Evolutionary conservation across 768 basidiomycete species (phyloP).

Genomic region (Clitopilus passeckerianus): DNA sequence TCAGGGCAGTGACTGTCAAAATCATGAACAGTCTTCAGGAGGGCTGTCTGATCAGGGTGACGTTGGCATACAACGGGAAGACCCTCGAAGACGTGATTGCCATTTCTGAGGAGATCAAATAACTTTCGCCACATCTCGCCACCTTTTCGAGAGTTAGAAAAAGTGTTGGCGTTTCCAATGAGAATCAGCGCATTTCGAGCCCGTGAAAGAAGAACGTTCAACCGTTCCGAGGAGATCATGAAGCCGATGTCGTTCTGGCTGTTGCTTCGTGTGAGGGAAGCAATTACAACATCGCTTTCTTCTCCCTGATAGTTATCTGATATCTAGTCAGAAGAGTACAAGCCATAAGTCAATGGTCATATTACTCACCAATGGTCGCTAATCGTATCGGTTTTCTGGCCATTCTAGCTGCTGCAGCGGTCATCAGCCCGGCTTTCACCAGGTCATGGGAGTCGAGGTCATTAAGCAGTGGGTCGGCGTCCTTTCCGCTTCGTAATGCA

Average conservation of each 20-base stretch:
- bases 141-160: conserved; percentile 45
- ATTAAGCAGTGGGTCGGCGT: conserved; percentile 55
- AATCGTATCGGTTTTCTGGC: conserved; percentile 46
- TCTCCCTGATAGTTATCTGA: conserved; percentile 77
- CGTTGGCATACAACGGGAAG: conserved; percentile 55
- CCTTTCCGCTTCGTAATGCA: conserved; percentile 27
- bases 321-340: neutral
- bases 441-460: conserved; percentile 61
- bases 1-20: conserved; percentile 53
- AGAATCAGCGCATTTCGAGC: conserved; percentile 62
- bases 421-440: conserved; percentile 48
- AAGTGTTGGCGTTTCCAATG: conserved; percentile 61
- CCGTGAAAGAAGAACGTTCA: conserved; percentile 69
- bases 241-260: conserved; percentile 55
- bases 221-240: conserved; percentile 64
- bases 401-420: conserved; percentile 29
- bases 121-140: conserved; percentile 46
- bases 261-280: conserved; percentile 60
- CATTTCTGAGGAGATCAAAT: conserved; percentile 35
- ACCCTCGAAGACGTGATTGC: conserved; percentile 49
- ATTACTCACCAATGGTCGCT: conserved; percentile 55
- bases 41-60: conserved; percentile 36
- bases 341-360: neutral
- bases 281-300: conserved; percentile 65
- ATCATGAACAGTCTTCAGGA: conserved; percentile 36